phyloP scores from a whole-genome alignment of 371 early-diverging fungal genomes.

The Phascolomyces articulosus region DNA sequence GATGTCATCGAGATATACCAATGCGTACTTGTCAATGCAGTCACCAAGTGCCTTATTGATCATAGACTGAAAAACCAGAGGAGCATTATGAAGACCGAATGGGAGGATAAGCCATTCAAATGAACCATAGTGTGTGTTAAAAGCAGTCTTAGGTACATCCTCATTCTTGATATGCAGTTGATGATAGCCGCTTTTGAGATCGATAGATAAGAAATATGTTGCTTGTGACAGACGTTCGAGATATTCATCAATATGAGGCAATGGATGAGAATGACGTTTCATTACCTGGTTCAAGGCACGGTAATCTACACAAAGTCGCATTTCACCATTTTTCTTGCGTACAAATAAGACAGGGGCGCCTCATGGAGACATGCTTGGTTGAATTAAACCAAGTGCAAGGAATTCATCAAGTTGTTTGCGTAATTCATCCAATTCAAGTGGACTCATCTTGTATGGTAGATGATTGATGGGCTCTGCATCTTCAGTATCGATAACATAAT shows the following conservation, averaged over 20 bases:
- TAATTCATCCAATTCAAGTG: too few relatives aligned
- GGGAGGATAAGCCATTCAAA: conserved; percentile 53
- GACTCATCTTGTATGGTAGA: too few relatives aligned
- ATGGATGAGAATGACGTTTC: conserved; percentile 33
- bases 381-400: too few relatives aligned
- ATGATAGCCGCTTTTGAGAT: conserved; percentile 46
- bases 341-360: conserved; percentile 42
- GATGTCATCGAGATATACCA: conserved; percentile 64
- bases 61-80: conserved; percentile 44
- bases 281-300: conserved; percentile 49
- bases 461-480: too few relatives aligned
- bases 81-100: conserved; percentile 53
- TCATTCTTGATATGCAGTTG: conserved; percentile 27
- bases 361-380: too few relatives aligned
- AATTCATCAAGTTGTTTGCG: too few relatives aligned
- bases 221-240: conserved; percentile 38
- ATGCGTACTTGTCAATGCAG: conserved; percentile 33
- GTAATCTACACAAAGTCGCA: conserved; percentile 44
- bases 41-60: conserved; percentile 42
- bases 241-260: conserved; percentile 52
- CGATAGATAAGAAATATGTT: conserved; percentile 46
- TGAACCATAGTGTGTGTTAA: conserved; percentile 41
- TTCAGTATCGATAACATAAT: too few relatives aligned
- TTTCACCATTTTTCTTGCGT: conserved; percentile 51
- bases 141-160: conserved; percentile 28